Percentiles rank a stretch among this genome's conserved stretches.
These are phyloP conservation scores for Phaffia tasmanica DNA, from an alignment of 768 basidiomycete genomes.

Conservation along the genomic window DNA sequence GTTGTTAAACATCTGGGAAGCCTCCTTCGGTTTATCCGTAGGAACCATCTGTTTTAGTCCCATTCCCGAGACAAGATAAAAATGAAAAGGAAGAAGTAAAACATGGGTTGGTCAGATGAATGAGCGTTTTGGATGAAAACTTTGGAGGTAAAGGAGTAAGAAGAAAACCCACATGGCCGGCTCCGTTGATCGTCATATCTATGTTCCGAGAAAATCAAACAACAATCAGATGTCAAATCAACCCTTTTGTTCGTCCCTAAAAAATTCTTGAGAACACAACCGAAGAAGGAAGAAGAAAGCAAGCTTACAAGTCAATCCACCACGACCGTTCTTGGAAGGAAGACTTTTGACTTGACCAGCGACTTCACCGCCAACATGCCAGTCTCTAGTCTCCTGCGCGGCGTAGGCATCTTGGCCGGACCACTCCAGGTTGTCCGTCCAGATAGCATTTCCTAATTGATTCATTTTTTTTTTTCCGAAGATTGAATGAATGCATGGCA, in stretches of 20 bases:
- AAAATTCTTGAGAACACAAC: background rate
- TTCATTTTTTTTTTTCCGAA: conserved; percentile 50
- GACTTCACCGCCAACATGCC: conserved; percentile 47
- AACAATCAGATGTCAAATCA: background rate
- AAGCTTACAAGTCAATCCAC: background rate
- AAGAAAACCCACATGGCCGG: conserved; percentile 11
- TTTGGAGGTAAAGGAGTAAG: background rate
- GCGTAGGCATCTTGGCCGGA: conserved; percentile 49
- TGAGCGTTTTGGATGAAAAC: too few species aligned
- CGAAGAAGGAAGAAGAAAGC: background rate
- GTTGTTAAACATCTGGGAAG: conserved; percentile 52
- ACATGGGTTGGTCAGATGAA: background rate
- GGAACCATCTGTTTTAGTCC: conserved; percentile 38
- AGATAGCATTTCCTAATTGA: conserved; percentile 62
- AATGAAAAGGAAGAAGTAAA: background rate
- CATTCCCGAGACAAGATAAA: background rate
- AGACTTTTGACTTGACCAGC: conserved; percentile 51
- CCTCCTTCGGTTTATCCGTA: conserved; percentile 57
- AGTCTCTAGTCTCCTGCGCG: conserved; percentile 43
- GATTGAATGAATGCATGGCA: conserved; percentile 39
- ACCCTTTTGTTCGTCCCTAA: background rate
- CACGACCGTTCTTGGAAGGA: conserved; percentile 35
- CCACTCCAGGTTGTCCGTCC: conserved; percentile 67
- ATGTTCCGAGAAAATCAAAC: too few species aligned
- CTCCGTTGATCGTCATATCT: conserved; percentile 19